A percentile compares a stretch with the other conserved stretches of the same genome.
Conservation (phyloP, 1,139 yeast genomes). For the Pichia sp. region DNA sequence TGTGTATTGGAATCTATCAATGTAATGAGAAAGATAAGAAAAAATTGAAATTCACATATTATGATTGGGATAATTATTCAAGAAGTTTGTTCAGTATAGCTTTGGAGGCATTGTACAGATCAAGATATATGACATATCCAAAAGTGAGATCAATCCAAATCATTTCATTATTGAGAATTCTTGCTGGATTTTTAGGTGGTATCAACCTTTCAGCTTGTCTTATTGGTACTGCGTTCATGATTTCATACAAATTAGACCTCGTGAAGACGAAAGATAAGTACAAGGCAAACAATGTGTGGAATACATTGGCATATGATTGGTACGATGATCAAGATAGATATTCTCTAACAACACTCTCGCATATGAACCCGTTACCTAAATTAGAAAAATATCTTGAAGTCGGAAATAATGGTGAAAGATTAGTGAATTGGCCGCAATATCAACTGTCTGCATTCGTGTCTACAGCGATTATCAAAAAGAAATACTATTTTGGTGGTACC, state of each 20-base stretch:
- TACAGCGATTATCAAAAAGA: slow-evolving; percentile 24
- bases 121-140: slow-evolving; percentile 35
- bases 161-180: slow-evolving; percentile 32
- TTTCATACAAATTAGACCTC: slow-evolving; percentile 33
- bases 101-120: slow-evolving; percentile 36
- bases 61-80: slow-evolving; percentile 31
- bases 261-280: slow-evolving; percentile 23
- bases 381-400: not conserved
- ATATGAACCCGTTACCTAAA: slow-evolving; percentile 21
- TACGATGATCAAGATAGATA: slow-evolving; percentile 33
- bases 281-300: slow-evolving; percentile 33
- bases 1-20: slow-evolving; percentile 34
- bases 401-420: slow-evolving; percentile 6
- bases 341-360: slow-evolving; percentile 24
- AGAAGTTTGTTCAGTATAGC: slow-evolving; percentile 33
- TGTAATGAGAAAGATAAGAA: slow-evolving; percentile 29
- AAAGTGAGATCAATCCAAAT: slow-evolving; percentile 33
- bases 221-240: slow-evolving; percentile 30
- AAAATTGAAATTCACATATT: slow-evolving; percentile 26
- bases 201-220: slow-evolving; percentile 32
- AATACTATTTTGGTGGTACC: slow-evolving; percentile 25
- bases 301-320: slow-evolving; percentile 37
- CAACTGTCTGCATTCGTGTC: slow-evolving; percentile 20
- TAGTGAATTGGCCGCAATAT: slow-evolving; percentile 25
- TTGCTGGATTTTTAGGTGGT: slow-evolving; percentile 35